A percentile compares a stretch with the other conserved stretches of the same genome.
Conservation (phyloP, 176 grass and related monocot species). For the Oryza meyeriana region DNA sequence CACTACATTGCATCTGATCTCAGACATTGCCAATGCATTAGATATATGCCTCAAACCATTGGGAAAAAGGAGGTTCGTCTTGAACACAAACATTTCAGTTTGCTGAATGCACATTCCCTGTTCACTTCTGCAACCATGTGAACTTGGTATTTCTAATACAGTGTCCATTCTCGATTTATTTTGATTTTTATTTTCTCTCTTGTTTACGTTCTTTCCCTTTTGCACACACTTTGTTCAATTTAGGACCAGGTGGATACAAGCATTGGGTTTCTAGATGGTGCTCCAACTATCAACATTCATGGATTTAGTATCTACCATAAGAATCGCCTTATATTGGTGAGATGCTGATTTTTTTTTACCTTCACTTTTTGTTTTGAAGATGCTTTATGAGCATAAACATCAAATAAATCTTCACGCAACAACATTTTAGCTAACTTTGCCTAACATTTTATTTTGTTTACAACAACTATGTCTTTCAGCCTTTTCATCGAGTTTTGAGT, state of each 20-base stretch:
- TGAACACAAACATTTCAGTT: not conserved
- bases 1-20: slow-evolving; percentile 51
- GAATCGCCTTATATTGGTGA: slow-evolving; percentile 64
- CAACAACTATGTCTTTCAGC: slow-evolving; percentile 19
- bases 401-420: not conserved
- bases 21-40: slow-evolving; percentile 46
- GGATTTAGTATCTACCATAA: slow-evolving; percentile 69
- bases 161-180: not conserved
- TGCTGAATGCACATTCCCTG: not conserved
- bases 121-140: not conserved
- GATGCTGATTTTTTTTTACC: not conserved
- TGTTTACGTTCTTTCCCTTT: not conserved
- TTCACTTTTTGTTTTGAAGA: not conserved
- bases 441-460: not conserved
- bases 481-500: slow-evolving; percentile 45
- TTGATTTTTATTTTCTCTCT: not conserved
- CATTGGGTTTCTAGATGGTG: slow-evolving; percentile 56
- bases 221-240: slow-evolving; percentile 6
- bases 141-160: not conserved
- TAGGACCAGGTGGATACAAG: slow-evolving; percentile 48
- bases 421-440: not conserved
- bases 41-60: slow-evolving; percentile 44
- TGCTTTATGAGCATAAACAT: not conserved
- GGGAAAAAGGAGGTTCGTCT: slow-evolving; percentile 47
- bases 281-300: slow-evolving; percentile 46